Base-by-base conservation (phyloP, 2,329 filamentous ascomycete species). In the Fusarium albidum region DNA sequence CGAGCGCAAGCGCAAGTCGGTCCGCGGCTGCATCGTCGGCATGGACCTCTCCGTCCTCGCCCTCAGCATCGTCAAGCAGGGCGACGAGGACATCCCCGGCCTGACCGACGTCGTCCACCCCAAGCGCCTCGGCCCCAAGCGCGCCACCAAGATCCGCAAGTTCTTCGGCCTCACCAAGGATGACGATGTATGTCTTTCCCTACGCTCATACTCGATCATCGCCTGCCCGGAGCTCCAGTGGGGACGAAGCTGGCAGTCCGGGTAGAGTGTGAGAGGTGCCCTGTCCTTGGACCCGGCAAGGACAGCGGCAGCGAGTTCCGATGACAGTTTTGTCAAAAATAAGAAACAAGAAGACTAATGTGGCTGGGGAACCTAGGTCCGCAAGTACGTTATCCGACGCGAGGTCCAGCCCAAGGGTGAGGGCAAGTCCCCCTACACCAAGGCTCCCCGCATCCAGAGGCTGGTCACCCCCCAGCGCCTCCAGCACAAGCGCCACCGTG, bases 91-190 rank as follows among this genome's bases (percentile, higher is more conserved):
- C 61, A 89, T 99, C 77, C 94, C 95, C 78, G 95, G 95, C 75
- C 83, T 99, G 69, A 99, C 95, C 84, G 95, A 99, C 80, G 87
- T 90, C 78, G 92, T 98, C 76, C 91, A 96, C 86, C 95, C 95
- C 81, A 99, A 99, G 91, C 91, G 95, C 75, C 91, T 99, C 76
- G 95, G 95, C 73, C 95, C 95, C 84, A 99, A 99, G 93, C 91
- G 95, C 76, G 95, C 95, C 77, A 96, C 92, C 84, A 99, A 98
- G 92, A 98, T 99, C 84, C 92, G 94, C 82, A 90, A 88, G 79
- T 99, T 99, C 90, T 99, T 98, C 85, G 89, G 92, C 84, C 91
- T 99, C 87, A 94, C 89, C 91, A 98, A 98, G 93, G 93, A 98
- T 89, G 95, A 99, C 86, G 95, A 99, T 91, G 94, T 98, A 90